Conservation (phyloP, 2,329 filamentous ascomycete genomes). For the Diaporthe citri region DNA sequence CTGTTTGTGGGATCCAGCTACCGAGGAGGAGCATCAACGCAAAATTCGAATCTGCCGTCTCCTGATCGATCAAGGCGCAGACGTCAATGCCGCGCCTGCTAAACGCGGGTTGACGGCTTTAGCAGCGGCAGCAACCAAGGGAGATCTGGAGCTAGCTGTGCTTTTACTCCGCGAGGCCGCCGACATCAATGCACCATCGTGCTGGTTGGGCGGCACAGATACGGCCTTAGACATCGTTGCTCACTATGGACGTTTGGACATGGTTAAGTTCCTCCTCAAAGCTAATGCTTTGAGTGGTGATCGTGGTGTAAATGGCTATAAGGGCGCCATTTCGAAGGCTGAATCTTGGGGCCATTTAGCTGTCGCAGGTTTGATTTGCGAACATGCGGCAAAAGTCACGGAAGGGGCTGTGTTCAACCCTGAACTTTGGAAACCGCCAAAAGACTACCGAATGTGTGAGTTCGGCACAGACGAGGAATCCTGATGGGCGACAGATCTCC, state of each 20-base stretch:
- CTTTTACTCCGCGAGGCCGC: slow-evolving; percentile 2
- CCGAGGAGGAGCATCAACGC: slow-evolving; percentile 4
- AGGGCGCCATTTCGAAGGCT: neutral
- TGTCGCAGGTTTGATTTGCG: neutral
- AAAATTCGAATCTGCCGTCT: neutral
- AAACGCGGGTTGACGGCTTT: neutral
- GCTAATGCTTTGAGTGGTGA: neutral
- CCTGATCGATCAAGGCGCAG: neutral
- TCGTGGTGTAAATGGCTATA: neutral
- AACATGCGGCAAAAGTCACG: neutral
- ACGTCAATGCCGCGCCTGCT: neutral
- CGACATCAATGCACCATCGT: neutral
- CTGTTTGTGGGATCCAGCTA: neutral
- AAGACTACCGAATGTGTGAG: neutral
- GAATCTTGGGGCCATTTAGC: neutral
- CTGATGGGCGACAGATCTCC: too few relatives aligned
- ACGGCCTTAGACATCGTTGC: neutral
- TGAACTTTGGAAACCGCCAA: neutral
- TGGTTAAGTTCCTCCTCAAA: neutral
- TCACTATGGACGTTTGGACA: neutral
- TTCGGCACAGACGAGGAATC: neutral
- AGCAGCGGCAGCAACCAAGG: neutral
- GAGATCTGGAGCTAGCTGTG: neutral
- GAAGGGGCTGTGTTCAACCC: neutral
- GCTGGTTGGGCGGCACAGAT: too few relatives aligned